Conservation (phyloP, 148 eudicot genomes). For the Polygonum aviculare region DNA sequence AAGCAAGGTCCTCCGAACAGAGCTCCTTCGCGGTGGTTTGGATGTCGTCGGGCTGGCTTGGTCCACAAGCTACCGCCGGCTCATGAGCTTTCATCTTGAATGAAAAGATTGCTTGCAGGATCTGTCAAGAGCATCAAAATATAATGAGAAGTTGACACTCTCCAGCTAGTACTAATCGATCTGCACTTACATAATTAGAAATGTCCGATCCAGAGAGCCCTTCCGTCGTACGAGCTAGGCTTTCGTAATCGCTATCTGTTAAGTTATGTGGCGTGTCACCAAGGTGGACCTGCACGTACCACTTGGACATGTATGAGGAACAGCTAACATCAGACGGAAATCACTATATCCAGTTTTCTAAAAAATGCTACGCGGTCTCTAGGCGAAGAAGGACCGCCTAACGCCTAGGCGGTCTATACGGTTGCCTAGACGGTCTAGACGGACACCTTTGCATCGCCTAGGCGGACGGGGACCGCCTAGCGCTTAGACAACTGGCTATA, state of each 20-base stretch:
- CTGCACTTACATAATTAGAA: conserved; percentile 82
- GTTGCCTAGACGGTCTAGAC: too few relatives aligned
- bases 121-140: conserved; percentile 28
- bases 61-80: conserved; percentile 82
- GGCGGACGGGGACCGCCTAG: too few relatives aligned
- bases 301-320: neutral
- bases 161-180: neutral
- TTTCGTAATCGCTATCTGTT: conserved; percentile 76
- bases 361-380: too few relatives aligned
- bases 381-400: too few relatives aligned
- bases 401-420: too few relatives aligned
- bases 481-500: too few relatives aligned
- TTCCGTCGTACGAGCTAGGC: conserved; percentile 61
- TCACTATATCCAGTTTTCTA: too few relatives aligned
- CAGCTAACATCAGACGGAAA: too few relatives aligned
- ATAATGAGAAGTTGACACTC: neutral
- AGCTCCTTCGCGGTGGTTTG: conserved; percentile 88
- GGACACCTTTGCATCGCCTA: too few relatives aligned
- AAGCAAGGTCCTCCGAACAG: conserved; percentile 65
- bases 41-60: conserved; percentile 72
- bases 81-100: conserved; percentile 34
- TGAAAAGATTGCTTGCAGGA: conserved; percentile 87
- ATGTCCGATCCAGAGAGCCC: conserved; percentile 95
- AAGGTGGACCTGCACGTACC: conserved; percentile 63
- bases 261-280: conserved; percentile 90